Evolutionary conservation across 805 yeast species (phyloP), one percentile per base, ranked within the genome.

Genomic region (Yarrowia porcina): DNA sequence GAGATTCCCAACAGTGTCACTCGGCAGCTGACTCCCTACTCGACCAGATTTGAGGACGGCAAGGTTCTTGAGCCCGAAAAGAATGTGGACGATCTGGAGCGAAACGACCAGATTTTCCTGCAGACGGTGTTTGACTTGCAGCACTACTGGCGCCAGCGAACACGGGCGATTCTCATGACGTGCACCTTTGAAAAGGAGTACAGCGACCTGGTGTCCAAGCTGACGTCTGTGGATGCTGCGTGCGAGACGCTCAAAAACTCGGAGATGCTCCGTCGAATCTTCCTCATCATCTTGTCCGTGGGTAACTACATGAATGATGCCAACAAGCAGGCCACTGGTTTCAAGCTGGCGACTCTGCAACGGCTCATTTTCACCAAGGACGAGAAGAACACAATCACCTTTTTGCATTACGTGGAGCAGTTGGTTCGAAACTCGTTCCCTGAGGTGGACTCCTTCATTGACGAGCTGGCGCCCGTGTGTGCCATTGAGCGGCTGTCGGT

Each of bases 221-320:
- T 94, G 61, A 81, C 86, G 64, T 70, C 80, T 49, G 76, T 94
- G 33, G 97, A 92, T 68, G 80, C 79, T 21, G 97, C 97, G 0
- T 84, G 86, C 42, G 82, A 81, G 41, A 79, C 85, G 44, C 79
- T 93, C 38, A 82, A 82, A 65, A 78, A 80, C 25, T 89, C 97
- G 0, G 82, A 81, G 17, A 83, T 84, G 59, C 79, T 96, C 70
- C 82, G 85, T 65, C 82, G 83, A 63, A 85, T 94, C 15, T 82
- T 96, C 70, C 91, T 89, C 63, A 84, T 94, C 50, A 93, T 94
- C 65, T 78, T 92, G 66, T 86, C 92, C 4, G 94, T 94, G 57
- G 99, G 99, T 64, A 94, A 94, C 73, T 93, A 86, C 73, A 94
- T 94, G 99, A 94, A 96, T 72, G 97, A 91, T 69, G 78, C 84